Base-by-base conservation (phyloP, 2,329 filamentous ascomycete genomes). In the Dactylellina sp. region DNA sequence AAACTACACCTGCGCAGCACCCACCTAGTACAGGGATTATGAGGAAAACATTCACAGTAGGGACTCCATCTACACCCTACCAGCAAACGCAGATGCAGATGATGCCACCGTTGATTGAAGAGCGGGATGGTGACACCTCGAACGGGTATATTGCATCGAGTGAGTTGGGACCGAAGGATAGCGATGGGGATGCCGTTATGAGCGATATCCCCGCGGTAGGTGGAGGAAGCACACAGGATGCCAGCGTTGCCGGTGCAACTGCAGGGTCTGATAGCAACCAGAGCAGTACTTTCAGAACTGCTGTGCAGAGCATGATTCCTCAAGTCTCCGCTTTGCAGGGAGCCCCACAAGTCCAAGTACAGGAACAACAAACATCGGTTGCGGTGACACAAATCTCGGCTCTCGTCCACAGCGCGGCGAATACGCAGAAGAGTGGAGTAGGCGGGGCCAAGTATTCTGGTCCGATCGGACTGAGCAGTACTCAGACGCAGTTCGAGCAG, bases 401-500 rank as follows among this genome's bases (percentile, higher is more conserved):
- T 14, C 20, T 63, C 7, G 37, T 70, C 9, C 52, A 53, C 37
- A 55, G 46, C 5, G 28, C 61, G 3, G 49, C 39, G 16, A 64
- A 70, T n/a, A 75, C 71, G 4, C 62, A 70, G 44, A 53, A 25
- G 52, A 56, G 46, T 14, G 63, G 52, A 47, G 49, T 57, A 0
- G 60, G 57, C 20, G 61, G 49, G 2, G 82, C 40, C 20, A 32
- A 71, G 70, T 39, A 75, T 68, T 56, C 66, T 18, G 50, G 59
- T 22, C 65, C 75, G n/a, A 64, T 77, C 37, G 76, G 74, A 2
- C 46, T 77, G 22, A 84, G 87, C 77, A 89, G 82, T 83, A 84
- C 7, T 84, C 84, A 11, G 85, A 86, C 68, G 87, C 87, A 32
- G 84, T 88, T 79, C 82, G 84, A 14, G 83, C 83, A 20, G 86